These are phyloP conservation scores for Orbilia blumenaviensis DNA, from an alignment of 2,329 filamentous ascomycete species.

Conservation along the genomic window DNA sequence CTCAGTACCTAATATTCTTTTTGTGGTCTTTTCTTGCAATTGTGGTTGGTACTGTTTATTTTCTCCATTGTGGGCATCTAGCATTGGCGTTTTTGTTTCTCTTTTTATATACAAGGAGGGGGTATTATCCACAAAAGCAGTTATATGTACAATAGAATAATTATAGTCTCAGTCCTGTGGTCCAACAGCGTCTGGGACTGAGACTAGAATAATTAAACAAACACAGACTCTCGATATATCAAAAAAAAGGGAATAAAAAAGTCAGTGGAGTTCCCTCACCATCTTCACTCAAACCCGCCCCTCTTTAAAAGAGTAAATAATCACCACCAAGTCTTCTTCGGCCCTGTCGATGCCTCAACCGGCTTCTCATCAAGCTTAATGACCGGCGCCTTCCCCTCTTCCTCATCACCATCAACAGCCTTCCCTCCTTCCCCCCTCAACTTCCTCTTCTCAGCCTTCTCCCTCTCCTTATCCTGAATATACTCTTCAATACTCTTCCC, in stretches of 20 bases:
- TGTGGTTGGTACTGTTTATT: background rate
- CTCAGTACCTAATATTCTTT: background rate
- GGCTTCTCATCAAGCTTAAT: conserved; percentile 48
- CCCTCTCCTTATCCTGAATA: conserved; percentile 38
- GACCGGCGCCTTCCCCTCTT: conserved; percentile 16
- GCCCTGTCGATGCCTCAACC: background rate
- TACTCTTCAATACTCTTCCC: conserved; percentile 49
- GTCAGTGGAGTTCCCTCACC: conserved; percentile 32
- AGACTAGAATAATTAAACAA: too few species aligned
- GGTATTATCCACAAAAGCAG: conserved; percentile 43
- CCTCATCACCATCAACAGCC: conserved; percentile 3
- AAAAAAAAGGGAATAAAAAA: too few species aligned
- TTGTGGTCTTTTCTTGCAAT: background rate
- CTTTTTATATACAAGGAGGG: conserved; percentile 16
- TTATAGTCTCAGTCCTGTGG: too few species aligned
- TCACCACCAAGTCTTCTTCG: conserved; percentile 53
- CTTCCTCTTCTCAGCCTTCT: conserved; percentile 33
- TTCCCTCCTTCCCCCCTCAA: conserved; percentile 3
- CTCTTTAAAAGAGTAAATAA: too few species aligned
- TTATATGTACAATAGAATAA: conserved; percentile 54
- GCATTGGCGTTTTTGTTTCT: conserved; percentile 54
- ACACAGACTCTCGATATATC: conserved; percentile 17
- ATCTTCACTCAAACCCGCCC: background rate
- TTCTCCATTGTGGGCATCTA: conserved; percentile 15
- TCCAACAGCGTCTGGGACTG: too few species aligned